Conservation (phyloP, 2,329 filamentous ascomycete species). For the Penicillium thymicola region DNA sequence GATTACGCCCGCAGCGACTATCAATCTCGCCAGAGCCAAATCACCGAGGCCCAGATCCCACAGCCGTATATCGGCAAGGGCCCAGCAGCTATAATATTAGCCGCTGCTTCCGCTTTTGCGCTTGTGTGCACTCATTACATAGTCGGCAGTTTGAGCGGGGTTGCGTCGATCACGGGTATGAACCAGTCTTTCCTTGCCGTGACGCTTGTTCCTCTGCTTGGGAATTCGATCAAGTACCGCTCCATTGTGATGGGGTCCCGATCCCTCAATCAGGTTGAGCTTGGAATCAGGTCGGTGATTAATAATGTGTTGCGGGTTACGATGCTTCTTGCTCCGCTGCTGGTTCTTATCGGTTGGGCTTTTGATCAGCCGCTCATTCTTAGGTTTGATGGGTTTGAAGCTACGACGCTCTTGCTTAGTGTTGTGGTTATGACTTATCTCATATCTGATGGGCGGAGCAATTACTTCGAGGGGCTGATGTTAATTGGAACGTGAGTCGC, state of each 20-base stretch:
- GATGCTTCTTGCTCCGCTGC: slow-evolving; percentile 13
- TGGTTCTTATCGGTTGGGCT: slow-evolving; percentile 15
- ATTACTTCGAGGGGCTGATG: slow-evolving; percentile 22
- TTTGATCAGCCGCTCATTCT: slow-evolving; percentile 11
- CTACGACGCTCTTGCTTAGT: slow-evolving; percentile 17
- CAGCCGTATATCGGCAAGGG: not conserved
- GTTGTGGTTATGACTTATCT: slow-evolving; percentile 22
- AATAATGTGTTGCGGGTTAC: slow-evolving; percentile 15
- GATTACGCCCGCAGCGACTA: not conserved
- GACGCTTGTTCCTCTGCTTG: slow-evolving; percentile 12
- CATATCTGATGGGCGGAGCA: slow-evolving; percentile 19
- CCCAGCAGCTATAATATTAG: not conserved
- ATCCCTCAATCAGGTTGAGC: slow-evolving; percentile 8
- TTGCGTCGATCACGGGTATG: slow-evolving; percentile 2
- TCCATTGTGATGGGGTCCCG: slow-evolving; percentile 10
- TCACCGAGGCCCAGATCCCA: not conserved
- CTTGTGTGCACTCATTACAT: slow-evolving; percentile 8
- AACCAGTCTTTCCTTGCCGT: slow-evolving; percentile 10
- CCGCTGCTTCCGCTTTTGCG: not conserved
- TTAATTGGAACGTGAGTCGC: slow-evolving; percentile 21
- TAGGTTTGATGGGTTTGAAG: slow-evolving; percentile 18
- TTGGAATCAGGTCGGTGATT: slow-evolving; percentile 15
- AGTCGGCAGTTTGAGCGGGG: slow-evolving; percentile 4
- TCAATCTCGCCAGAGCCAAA: not conserved
- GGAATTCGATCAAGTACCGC: slow-evolving; percentile 14